A percentile compares a stretch with the other conserved stretches of the same genome.
These are phyloP conservation scores for Trichothecium roseum DNA, from an alignment of 2,329 filamentous ascomycete species.

Conservation along the genomic window DNA sequence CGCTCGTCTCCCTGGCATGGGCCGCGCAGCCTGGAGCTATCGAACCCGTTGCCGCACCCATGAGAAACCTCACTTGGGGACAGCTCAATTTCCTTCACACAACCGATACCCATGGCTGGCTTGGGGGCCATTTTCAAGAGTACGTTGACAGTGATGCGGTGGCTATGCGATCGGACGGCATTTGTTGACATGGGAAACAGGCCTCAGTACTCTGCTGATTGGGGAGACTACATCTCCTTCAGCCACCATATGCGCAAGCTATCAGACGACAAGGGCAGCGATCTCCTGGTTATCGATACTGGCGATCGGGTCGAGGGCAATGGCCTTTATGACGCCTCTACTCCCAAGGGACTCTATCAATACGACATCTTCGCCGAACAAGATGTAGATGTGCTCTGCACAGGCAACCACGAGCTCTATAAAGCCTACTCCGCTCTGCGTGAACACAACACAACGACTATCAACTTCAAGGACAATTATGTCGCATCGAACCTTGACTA, in stretches of 20 bases:
- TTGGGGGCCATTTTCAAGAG: slow-evolving; percentile 88
- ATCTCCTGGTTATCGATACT: slow-evolving; percentile 89
- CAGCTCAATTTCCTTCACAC: slow-evolving; percentile 96
- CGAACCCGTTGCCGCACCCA: slow-evolving; percentile 66
- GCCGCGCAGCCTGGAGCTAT: slow-evolving; percentile 70
- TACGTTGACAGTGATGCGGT: slow-evolving; percentile 26
- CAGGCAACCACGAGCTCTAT: slow-evolving; percentile 95
- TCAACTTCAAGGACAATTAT: slow-evolving; percentile 71
- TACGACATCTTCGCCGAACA: slow-evolving; percentile 82
- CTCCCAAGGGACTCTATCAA: slow-evolving; percentile 79
- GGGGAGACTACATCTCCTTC: slow-evolving; percentile 97
- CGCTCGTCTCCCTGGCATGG: slow-evolving; percentile 25
- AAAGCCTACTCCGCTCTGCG: slow-evolving; percentile 64
- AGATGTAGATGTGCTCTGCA: slow-evolving; percentile 71
- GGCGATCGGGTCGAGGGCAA: slow-evolving; percentile 92
- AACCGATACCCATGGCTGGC: slow-evolving; percentile 93
- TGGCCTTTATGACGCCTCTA: slow-evolving; percentile 82
- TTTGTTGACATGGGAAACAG: slow-evolving; percentile 32
- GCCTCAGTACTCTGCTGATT: slow-evolving; percentile 87
- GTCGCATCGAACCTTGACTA: slow-evolving; percentile 92
- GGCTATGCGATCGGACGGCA: too few species aligned
- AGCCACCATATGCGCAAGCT: slow-evolving; percentile 68
- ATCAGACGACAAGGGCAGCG: slow-evolving; percentile 68
- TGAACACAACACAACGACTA: slow-evolving; percentile 72
- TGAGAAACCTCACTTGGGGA: slow-evolving; percentile 82